Evolutionary conservation across 1,284 basidiomycete genomes (phyloP).

Genomic region (Marasmius fiardii): DNA sequence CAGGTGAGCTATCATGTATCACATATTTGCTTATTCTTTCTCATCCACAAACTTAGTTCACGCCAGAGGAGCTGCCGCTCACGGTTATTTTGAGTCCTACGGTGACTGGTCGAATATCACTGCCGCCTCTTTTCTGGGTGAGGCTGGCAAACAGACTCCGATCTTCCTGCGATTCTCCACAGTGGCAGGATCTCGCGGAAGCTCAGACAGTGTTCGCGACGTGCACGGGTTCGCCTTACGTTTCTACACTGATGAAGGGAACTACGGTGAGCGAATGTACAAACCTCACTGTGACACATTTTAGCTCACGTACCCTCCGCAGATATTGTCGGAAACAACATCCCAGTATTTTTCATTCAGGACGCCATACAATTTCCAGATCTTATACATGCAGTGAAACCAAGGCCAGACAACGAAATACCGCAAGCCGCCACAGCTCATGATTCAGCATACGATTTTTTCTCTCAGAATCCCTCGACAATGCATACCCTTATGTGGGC

Average conservation of each 20-base stretch:
- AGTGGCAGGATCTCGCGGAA: constrained; percentile 16
- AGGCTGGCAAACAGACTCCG: constrained; percentile 18
- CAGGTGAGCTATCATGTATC: no score
- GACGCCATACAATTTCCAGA: constrained; percentile 9
- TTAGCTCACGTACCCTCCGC: background rate
- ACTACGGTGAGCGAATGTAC: constrained; percentile 4
- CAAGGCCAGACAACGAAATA: constrained; percentile 8
- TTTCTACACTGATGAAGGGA: constrained; percentile 10
- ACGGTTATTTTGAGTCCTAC: constrained; percentile 21
- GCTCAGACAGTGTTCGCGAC: constrained; percentile 15
- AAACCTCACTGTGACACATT: background rate
- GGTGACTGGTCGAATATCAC: constrained; percentile 12
- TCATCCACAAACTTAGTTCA: constrained; percentile 16
- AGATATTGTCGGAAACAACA: constrained; percentile 12
- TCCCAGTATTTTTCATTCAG: constrained; percentile 10
- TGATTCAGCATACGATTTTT: constrained; percentile 11
- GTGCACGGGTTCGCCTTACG: constrained; percentile 13
- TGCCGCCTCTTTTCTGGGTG: constrained; percentile 5
- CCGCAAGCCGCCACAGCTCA: constrained; percentile 5
- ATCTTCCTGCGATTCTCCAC: constrained; percentile 16
- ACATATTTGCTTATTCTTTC: no score
- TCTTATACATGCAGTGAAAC: constrained; percentile 7
- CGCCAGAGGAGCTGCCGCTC: constrained; percentile 20
- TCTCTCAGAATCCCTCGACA: constrained; percentile 7
- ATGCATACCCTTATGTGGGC: constrained; percentile 1